phyloP scores from a whole-genome alignment of 78 protist species.

The Speleostelium caveatum region DNA sequence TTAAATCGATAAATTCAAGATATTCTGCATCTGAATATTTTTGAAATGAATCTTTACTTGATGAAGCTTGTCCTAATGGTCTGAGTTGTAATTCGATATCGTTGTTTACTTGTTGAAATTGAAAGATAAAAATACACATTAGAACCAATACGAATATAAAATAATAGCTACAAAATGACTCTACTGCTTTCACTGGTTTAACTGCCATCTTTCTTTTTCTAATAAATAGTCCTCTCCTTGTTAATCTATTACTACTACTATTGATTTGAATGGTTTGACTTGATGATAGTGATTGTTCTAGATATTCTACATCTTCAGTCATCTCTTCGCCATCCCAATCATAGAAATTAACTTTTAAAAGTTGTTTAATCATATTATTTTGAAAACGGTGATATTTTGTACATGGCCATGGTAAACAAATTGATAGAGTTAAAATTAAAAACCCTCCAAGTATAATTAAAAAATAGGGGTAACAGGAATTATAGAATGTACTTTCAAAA shows the following conservation, averaged over 20 bases:
- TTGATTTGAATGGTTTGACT: neutral
- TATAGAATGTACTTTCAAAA: conserved; percentile 64
- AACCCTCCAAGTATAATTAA: conserved; percentile 45
- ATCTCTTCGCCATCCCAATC: conserved; percentile 67
- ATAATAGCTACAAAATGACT: conserved; percentile 51
- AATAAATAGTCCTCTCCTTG: conserved; percentile 30
- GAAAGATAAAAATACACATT: conserved; percentile 51
- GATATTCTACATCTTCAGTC: conserved; percentile 25
- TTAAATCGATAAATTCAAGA: conserved; percentile 29
- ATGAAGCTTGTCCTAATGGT: conserved; percentile 56
- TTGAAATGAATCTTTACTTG: neutral
- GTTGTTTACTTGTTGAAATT: conserved; percentile 43
- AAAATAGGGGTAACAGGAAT: conserved; percentile 66
- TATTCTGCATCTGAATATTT: conserved; percentile 33
- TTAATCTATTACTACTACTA: neutral
- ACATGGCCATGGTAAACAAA: conserved; percentile 67
- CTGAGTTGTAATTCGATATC: conserved; percentile 38
- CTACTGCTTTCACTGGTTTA: conserved; percentile 66
- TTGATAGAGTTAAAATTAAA: neutral
- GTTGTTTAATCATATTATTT: neutral
- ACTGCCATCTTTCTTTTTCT: conserved; percentile 46
- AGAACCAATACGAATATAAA: conserved; percentile 32
- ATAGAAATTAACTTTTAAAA: conserved; percentile 46
- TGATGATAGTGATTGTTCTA: neutral
- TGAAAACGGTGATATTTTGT: neutral